Base-by-base conservation (phyloP, 1,284 basidiomycete species). In the Cutaneotrichosporon sp. region DNA sequence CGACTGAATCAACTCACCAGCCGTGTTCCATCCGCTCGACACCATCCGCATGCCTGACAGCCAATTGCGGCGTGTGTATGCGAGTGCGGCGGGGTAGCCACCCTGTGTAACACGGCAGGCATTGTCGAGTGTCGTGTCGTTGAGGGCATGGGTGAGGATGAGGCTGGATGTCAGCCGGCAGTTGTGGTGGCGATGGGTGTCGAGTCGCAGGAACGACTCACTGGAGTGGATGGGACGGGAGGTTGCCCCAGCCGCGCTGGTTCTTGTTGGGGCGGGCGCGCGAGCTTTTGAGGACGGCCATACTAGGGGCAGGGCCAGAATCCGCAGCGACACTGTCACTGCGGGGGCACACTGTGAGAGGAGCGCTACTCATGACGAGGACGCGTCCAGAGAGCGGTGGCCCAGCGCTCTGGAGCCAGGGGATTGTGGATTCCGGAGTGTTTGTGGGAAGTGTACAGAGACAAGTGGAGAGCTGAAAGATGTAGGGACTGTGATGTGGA, bases 1-100 rank as follows among this genome's bases (percentile, higher is more conserved):
- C 38, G 7, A 18, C n/a, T n/a, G n/a, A n/a, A n/a, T n/a, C n/a
- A 18, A 47, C 71, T 60, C 53, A 72, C 72, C 64, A 3, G 67
- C 67, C 33, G 34, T 42, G 20, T 56, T 55, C 72, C 72, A 73
- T 2, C 67, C 66, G 1, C 34, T 52, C 10, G 59, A 69, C 16
- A 72, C 64, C n/a, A 52, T 22, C 6, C 72, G 63, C 63, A 67
- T 57, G 24, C 34, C 4, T 16, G 58, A 56, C 20, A 73, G 47
- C 62, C 52, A 52, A 20, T 63, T 52, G 18, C 68, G 62, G n/a
- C 63, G 61, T 0, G 55, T 18, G 4, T 69, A 7, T 9, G 65
- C 67, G 27, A 57, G 31, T 1, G 59, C 54, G 16, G 67, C 42
- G 6, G 57, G 38, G 7, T 31, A 20, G 14, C 20, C 6, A 18